These are phyloP conservation scores for Solanum etuberosum DNA, from an alignment of 257 asterid genomes.

Conservation along the genomic window DNA sequence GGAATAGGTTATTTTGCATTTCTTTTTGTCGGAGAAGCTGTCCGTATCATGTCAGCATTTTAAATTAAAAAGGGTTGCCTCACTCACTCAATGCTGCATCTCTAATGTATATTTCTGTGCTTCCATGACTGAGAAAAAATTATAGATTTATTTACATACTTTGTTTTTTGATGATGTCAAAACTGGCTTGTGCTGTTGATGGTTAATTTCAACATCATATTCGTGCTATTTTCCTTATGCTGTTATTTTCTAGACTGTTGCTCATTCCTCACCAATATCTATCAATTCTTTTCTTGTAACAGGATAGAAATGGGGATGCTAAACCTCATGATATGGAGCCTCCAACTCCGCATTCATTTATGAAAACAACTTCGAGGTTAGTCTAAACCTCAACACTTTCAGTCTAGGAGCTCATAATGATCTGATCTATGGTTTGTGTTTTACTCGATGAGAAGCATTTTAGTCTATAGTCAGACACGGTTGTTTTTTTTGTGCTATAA, in stretches of 20 bases:
- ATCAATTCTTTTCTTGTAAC: slow-evolving; percentile 5
- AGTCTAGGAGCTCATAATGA: not conserved
- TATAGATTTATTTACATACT: not conserved
- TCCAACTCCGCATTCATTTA: slow-evolving; percentile 58
- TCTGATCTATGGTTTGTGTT: not conserved
- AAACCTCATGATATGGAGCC: slow-evolving; percentile 62
- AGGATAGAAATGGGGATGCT: slow-evolving; percentile 82
- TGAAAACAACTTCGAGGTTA: slow-evolving; percentile 73
- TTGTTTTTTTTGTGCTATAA: not conserved
- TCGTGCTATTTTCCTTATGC: not conserved
- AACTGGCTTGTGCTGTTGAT: not conserved
- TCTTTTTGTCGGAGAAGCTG: not conserved
- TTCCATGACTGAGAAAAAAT: not conserved
- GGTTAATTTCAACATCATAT: not conserved
- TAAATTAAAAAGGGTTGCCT: not conserved
- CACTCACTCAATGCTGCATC: not conserved
- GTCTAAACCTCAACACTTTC: not conserved
- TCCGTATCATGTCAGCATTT: not conserved
- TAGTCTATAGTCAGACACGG: not conserved
- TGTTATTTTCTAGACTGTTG: not conserved
- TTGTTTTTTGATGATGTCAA: not conserved
- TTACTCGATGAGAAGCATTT: not conserved
- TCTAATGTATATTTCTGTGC: not conserved
- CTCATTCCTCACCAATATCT: not conserved
- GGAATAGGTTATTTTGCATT: not conserved